phyloP scores from a whole-genome alignment of 257 asterid genomes.

The Verbascum thapsus region DNA sequence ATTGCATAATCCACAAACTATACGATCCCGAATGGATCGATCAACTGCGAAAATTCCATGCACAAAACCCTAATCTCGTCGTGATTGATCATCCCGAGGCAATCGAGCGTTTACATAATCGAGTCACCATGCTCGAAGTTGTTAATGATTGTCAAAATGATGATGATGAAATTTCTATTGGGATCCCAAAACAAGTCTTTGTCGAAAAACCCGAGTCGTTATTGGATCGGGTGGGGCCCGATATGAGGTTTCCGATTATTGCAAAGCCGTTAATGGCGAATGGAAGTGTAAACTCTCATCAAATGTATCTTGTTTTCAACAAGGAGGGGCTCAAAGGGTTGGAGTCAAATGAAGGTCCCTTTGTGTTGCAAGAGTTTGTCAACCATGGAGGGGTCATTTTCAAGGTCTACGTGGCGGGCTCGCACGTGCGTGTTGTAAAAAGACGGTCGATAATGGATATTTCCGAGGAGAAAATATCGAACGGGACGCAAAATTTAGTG shows the following conservation, averaged over 20 bases:
- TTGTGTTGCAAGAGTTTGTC: slow-evolving; percentile 81
- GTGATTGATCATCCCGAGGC: slow-evolving; percentile 59
- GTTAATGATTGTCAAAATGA: slow-evolving; percentile 38
- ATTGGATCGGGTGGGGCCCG: slow-evolving; percentile 9
- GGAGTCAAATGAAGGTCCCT: slow-evolving; percentile 40
- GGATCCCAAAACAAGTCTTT: slow-evolving; percentile 61
- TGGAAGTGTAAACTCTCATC: slow-evolving; percentile 70
- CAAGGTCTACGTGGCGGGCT: slow-evolving; percentile 80
- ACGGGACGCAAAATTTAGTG: slow-evolving; percentile 32
- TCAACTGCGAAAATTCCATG: slow-evolving; percentile 43
- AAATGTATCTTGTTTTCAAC: slow-evolving; percentile 61
- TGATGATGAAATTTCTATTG: slow-evolving; percentile 32
- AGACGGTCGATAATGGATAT: slow-evolving; percentile 73
- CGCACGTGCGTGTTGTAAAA: slow-evolving; percentile 62
- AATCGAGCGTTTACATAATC: slow-evolving; percentile 63
- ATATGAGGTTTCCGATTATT: slow-evolving; percentile 59
- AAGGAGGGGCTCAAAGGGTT: slow-evolving; percentile 51
- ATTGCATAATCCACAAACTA: slow-evolving; percentile 70
- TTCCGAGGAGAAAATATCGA: slow-evolving; percentile 36
- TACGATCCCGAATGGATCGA: slow-evolving; percentile 51
- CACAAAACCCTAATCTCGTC: slow-evolving; percentile 45
- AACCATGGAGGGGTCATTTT: slow-evolving; percentile 88
- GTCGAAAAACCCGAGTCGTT: slow-evolving; percentile 44
- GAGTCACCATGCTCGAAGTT: slow-evolving; percentile 71
- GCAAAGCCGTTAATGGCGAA: slow-evolving; percentile 67